phyloP scores from a whole-genome alignment of 2,329 filamentous ascomycete genomes.

The Zymoseptoria tritici region DNA sequence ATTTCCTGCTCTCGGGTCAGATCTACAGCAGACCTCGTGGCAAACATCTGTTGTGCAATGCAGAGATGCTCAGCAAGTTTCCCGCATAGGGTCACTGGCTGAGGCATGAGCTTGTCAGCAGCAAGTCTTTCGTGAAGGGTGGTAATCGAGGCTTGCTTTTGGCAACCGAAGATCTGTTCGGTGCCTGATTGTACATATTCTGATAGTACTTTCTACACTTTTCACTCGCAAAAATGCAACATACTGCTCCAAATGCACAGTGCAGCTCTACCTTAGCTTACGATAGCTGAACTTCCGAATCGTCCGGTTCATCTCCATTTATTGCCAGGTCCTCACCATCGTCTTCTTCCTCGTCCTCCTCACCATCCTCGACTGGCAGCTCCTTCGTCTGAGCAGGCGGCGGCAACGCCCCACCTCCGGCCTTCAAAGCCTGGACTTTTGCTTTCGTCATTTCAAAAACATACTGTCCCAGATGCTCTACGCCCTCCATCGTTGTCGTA shows the following conservation, averaged over 20 bases:
- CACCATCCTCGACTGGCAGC: neutral
- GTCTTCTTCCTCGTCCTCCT: slow-evolving; percentile 20
- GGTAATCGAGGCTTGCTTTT: neutral
- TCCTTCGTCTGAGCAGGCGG: slow-evolving; percentile 12
- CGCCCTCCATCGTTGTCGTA: slow-evolving; percentile 71
- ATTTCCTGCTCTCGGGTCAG: neutral
- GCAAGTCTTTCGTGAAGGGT: neutral
- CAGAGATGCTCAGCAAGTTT: neutral
- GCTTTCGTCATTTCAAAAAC: slow-evolving; percentile 91
- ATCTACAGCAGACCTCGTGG: neutral
- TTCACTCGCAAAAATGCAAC: neutral
- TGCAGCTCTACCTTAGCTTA: neutral
- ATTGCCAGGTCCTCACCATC: slow-evolving; percentile 29
- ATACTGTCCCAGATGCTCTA: slow-evolving; percentile 93
- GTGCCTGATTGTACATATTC: neutral
- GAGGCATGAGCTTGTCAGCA: neutral
- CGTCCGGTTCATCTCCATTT: slow-evolving; percentile 15
- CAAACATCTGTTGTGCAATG: neutral
- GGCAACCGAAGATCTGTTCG: neutral
- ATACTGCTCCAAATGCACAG: neutral
- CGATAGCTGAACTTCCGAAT: neutral
- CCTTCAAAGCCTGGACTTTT: slow-evolving; percentile 53
- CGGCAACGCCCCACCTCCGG: slow-evolving; percentile 26
- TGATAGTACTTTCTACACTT: neutral
- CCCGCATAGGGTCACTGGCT: neutral